These are phyloP conservation scores for Silene noctiflora DNA, from an alignment of 179 eudicot genomes.

Conservation along the genomic window DNA sequence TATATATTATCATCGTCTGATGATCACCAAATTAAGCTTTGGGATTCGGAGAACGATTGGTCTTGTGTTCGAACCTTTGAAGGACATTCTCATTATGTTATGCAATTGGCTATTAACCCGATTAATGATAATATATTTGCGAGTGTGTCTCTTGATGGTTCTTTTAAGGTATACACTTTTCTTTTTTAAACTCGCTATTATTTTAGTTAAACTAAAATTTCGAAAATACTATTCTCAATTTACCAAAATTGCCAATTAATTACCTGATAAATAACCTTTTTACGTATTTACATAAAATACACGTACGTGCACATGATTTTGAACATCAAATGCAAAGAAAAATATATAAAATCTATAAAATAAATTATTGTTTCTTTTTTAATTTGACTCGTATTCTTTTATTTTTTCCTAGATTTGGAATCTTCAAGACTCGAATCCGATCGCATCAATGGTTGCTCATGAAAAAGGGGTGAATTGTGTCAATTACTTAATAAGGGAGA, in stretches of 20 bases:
- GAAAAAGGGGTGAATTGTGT: slow-evolving; percentile 64
- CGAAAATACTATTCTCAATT: no score
- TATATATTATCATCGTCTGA: slow-evolving; percentile 47
- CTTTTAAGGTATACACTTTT: slow-evolving; percentile 48
- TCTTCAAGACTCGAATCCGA: slow-evolving; percentile 48
- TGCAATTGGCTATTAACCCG: slow-evolving; percentile 52
- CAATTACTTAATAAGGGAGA: slow-evolving; percentile 40
- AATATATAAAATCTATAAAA: no score
- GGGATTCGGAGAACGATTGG: slow-evolving; percentile 65
- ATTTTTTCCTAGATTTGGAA: slow-evolving; percentile 51
- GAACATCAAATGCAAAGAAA: no score
- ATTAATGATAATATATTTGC: slow-evolving; percentile 38
- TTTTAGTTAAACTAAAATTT: no score
- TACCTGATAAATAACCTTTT: no score
- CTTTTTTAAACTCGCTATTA: no score
- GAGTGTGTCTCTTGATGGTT: slow-evolving; percentile 54
- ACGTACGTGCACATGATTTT: no score
- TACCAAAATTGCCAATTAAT: no score
- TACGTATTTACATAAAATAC: no score
- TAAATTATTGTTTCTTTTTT: no score
- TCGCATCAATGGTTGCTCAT: slow-evolving; percentile 51
- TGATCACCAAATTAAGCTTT: slow-evolving; percentile 47
- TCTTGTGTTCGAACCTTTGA: slow-evolving; percentile 40
- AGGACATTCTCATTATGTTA: slow-evolving; percentile 60
- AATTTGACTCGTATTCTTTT: not conserved